Conservation (phyloP, 1,284 basidiomycete genomes). For the Wallemia ichthyophaga region DNA sequence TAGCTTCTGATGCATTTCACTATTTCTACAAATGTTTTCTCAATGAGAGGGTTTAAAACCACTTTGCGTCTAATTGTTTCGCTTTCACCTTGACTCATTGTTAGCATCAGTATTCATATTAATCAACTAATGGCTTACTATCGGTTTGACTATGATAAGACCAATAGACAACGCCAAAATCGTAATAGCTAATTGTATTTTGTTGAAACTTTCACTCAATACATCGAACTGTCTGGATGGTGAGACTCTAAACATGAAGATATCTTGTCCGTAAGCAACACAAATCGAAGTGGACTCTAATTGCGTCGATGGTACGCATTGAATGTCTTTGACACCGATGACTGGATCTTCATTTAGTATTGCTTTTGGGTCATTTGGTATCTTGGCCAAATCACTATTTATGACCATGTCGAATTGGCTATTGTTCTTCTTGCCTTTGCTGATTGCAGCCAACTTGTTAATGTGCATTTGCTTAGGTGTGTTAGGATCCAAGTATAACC, state of each 20-base stretch:
- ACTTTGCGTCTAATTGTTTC: conserved; percentile 14
- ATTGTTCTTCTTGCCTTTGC: not conserved
- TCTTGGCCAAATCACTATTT: not conserved
- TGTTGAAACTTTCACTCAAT: conserved; percentile 74
- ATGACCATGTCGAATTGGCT: not conserved
- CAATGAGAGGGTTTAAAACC: conserved; percentile 12
- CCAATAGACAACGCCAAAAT: conserved; percentile 37
- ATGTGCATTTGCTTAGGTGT: not conserved
- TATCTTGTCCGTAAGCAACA: conserved; percentile 54
- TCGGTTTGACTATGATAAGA: conserved; percentile 32
- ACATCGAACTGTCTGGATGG: conserved; percentile 81
- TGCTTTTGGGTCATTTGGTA: not conserved
- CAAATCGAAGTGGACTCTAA: conserved; percentile 80
- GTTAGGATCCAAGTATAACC: not conserved
- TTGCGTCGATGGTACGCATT: conserved; percentile 39
- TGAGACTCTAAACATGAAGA: conserved; percentile 52
- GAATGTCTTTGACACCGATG: conserved; percentile 30
- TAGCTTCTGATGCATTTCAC: not conserved
- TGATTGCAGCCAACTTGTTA: not conserved
- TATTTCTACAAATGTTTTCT: not conserved
- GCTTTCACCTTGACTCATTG: conserved; percentile 9
- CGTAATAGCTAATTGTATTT: conserved; percentile 62
- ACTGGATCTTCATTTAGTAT: conserved; percentile 20
- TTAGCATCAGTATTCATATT: not conserved
- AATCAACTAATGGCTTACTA: conserved; percentile 4